Evolutionary conservation across 768 basidiomycete genomes (phyloP), one percentile per base, ranked within the genome.

Genomic region (Suillus hirtellus): DNA sequence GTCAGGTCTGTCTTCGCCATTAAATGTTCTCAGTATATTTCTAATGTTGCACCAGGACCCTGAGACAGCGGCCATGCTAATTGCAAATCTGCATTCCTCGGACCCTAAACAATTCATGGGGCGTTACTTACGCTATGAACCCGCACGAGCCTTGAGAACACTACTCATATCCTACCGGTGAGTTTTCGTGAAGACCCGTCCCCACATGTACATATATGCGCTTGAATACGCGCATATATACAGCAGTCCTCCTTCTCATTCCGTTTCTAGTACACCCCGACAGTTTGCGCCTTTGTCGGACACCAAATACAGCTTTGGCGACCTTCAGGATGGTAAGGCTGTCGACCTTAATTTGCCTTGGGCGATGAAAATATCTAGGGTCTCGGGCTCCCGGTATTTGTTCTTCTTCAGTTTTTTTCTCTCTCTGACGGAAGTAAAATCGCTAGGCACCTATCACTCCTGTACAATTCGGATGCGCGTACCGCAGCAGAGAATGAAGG

Each of bases 91-190:
- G 52, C 86, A 85, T 60, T 75, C 82, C 64, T 77, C 76, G 34
- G 71, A 81, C 15, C 86, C 85, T 15, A 85, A 82, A 68, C 87
- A 81, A 11, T 92, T 92, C 71, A 75, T 90, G 67, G 92, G 92
- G 55, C 84, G 90, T 47, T 79, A 80, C 63, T 77, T 94, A 66
- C 91, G 92, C 50, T 93, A 86, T 64, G 92, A 94, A 66, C 85
- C 83, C 27, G 92, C 92, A 15, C 84, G 90, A 64, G 89, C 90
- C 15, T 89, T 88, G 68, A 84, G 89, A 66, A 86, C 90, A 38
- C 77, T 94, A 24, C 78, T 90, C 62, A 78, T 94, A 59, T 93
- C 92, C 31, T 93, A 90, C 73, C 81, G 89, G 90, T 88, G 65
- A 54, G 77, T 69, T 34, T 50, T 17, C 7, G 21, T n/a, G 1